Percentiles rank a stretch among this genome's conserved stretches.
These are phyloP conservation scores for Tylopilus intermedius DNA, from an alignment of 768 basidiomycete genomes.

Conservation along the genomic window DNA sequence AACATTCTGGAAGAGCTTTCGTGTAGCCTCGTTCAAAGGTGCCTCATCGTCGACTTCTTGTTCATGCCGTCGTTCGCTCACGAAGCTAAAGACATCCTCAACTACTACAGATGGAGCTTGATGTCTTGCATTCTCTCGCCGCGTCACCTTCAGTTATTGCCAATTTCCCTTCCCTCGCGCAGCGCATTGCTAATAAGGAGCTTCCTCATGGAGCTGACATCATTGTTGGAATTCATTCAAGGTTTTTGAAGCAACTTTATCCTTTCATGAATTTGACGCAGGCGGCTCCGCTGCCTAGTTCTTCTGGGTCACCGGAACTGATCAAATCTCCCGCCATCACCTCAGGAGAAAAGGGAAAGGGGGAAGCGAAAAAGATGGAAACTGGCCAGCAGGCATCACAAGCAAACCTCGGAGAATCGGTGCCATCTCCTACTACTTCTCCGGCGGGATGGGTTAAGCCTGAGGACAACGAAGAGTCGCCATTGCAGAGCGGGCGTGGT, in stretches of 20 bases:
- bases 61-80: neutral
- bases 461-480: no score
- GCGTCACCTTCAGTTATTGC: neutral
- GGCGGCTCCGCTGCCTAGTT: no score
- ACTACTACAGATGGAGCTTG: neutral
- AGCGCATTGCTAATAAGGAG: neutral
- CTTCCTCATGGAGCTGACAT: neutral
- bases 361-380: no score
- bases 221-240: neutral
- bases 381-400: no score
- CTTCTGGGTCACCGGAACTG: no score
- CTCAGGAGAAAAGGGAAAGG: no score
- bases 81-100: neutral
- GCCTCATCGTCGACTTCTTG: neutral
- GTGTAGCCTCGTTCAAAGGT: conserved; percentile 13
- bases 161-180: neutral
- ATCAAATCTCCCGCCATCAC: no score
- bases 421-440: no score
- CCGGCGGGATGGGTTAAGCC: no score
- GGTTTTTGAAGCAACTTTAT: neutral
- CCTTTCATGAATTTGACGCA: neutral
- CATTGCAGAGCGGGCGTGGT: no score
- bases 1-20: conserved; percentile 25
- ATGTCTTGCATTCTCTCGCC: neutral
- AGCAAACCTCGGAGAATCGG: no score